Evolutionary conservation across 192 early-diverging fungal species (phyloP).

Genomic region (Diversispora eburnea): DNA sequence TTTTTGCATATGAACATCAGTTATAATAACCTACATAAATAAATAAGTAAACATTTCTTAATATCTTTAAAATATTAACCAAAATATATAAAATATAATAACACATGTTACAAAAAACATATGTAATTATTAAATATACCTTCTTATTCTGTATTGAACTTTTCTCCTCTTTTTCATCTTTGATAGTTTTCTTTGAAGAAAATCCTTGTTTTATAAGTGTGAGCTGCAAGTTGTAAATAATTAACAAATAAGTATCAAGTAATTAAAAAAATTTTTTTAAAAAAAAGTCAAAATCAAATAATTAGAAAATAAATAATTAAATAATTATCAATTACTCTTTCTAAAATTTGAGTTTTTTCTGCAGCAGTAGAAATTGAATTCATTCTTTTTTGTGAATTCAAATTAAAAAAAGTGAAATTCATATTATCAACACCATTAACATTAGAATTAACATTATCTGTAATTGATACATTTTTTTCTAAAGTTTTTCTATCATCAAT

Average conservation of each 20-base stretch:
- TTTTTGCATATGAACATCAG: constrained; percentile 16
- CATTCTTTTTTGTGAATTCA: constrained; percentile 22
- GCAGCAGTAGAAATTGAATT: constrained; percentile 49
- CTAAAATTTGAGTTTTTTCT: constrained; percentile 52
- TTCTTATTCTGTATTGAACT: background rate
- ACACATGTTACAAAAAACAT: too few relatives aligned
- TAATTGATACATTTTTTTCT: constrained; percentile 34
- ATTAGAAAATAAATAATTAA: background rate
- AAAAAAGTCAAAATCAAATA: background rate
- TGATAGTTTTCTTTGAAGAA: constrained; percentile 22
- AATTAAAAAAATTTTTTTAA: background rate
- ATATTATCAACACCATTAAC: constrained; percentile 31
- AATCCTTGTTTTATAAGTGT: constrained; percentile 41
- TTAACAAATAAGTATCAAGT: constrained; percentile 6
- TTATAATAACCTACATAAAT: constrained; percentile 27
- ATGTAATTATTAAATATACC: too few relatives aligned
- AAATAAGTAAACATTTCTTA: too few relatives aligned
- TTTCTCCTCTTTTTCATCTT: background rate
- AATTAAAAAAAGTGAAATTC: constrained; percentile 42
- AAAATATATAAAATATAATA: too few relatives aligned
- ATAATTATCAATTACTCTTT: constrained; percentile 37
- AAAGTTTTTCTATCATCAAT: constrained; percentile 48
- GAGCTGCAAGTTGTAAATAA: constrained; percentile 15
- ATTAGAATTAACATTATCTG: background rate
- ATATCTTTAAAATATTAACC: too few relatives aligned